Base-by-base conservation (phyloP, 164 flowering plant genomes). In the Vitis rotundifolia region DNA sequence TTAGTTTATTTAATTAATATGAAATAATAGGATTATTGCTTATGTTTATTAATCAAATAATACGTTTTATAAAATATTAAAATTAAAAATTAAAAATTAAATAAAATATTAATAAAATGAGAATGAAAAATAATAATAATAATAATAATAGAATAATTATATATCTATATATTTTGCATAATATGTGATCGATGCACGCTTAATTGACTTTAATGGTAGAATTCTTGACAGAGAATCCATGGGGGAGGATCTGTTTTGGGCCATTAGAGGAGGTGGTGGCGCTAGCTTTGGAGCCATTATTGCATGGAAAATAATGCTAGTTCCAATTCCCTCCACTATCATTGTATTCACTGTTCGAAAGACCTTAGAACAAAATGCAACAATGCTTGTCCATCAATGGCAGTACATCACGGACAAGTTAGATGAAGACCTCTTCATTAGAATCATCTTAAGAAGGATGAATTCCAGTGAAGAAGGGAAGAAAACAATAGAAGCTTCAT, bases 201-300 rank as follows among this genome's bases (percentile, higher is more conserved):
- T 77, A 19, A 70, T 77, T 44, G n/a, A 74, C 47, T 75, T 65
- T 5, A 66, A 44, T 14, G 75, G 75, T 0, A 66, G 58, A 14
- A 29, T 74, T 29, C 75, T 78, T 37, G 44, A 37, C 7, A 37
- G 44, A 37, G 44, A 37, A 37, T 37, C 44, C 44, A 37, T 37
- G 44, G 44, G 44, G 44, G 44, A 37, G 7, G 44, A 37, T 37
- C 7, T 0, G 44, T 37, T 37, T 37, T 37, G 44, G 80, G 80
- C 77, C 10, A 70, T 77, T 13, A 52, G 80, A 61, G 80, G 79
- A 14, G 77, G 71, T 6, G 77, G 80, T 12, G 77, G 74, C 8
- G 73, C 48, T 1, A 78, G 77, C 53, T 71, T 63, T 26, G 80
- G 77, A 16, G 67, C 70, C n/a, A 47, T 73, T 4, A 16, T 73